phyloP scores from a whole-genome alignment of 2,329 filamentous ascomycete species.

The Zasmidium angulare region DNA sequence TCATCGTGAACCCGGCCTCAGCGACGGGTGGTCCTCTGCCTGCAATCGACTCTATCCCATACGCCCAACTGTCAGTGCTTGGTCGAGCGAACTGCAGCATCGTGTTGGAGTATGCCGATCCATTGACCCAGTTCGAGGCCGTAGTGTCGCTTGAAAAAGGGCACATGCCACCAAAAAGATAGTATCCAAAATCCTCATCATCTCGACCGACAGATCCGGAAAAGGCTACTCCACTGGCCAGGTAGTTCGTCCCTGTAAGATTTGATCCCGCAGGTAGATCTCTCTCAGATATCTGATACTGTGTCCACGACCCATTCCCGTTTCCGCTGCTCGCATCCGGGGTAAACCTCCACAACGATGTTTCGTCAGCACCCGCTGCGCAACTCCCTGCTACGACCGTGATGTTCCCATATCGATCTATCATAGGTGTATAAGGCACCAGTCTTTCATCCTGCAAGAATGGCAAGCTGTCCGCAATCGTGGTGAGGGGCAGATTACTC shows the following conservation, averaged over 20 bases:
- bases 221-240: conserved; percentile 66
- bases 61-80: conserved; percentile 41
- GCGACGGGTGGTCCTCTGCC: conserved; percentile 67
- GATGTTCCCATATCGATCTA: conserved; percentile 66
- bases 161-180: conserved; percentile 91
- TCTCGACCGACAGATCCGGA: conserved; percentile 59
- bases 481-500: conserved; percentile 49
- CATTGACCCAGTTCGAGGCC: conserved; percentile 60
- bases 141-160: conserved; percentile 49
- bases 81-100: conserved; percentile 67
- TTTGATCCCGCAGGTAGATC: conserved; percentile 37
- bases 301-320: conserved; percentile 58
- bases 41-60: conserved; percentile 49
- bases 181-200: conserved; percentile 59
- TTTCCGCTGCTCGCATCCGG: conserved; percentile 43
- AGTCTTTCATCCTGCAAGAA: conserved; percentile 57
- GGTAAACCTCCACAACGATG: conserved; percentile 68
- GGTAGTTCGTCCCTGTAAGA: conserved; percentile 54
- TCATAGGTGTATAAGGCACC: conserved; percentile 65
- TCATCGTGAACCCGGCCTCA: conserved; percentile 85
- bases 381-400: conserved; percentile 76
- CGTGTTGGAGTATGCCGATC: conserved; percentile 74
- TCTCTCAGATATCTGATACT: conserved; percentile 31
- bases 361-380: conserved; percentile 48
- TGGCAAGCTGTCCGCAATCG: conserved; percentile 58